Evolutionary conservation across 2,329 filamentous ascomycete species (phyloP).

Genomic region (Colletotrichum sansevieriae): DNA sequence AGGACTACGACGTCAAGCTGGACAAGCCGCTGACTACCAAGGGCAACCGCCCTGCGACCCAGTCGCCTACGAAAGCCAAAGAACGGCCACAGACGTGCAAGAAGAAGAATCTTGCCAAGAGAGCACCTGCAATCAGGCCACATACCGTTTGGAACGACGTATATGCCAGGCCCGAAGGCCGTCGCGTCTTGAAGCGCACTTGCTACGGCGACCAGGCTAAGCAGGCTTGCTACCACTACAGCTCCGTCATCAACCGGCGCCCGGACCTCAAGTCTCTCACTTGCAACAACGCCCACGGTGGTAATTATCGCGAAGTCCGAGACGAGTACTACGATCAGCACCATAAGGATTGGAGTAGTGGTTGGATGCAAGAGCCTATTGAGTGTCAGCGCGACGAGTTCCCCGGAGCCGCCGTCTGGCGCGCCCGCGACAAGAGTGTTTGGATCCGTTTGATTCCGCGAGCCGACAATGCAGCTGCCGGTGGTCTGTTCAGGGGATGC

Average conservation of each 20-base stretch:
- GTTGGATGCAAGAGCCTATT: background rate
- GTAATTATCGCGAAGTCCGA: conserved; percentile 6
- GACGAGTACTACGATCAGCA: background rate
- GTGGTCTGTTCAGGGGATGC: background rate
- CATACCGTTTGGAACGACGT: too few relatives aligned
- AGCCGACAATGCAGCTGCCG: conserved; percentile 25
- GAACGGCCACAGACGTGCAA: conserved; percentile 45
- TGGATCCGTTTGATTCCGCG: conserved; percentile 24
- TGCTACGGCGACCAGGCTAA: too few relatives aligned
- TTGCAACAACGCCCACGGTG: background rate
- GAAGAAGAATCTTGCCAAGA: background rate
- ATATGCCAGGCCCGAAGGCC: too few relatives aligned
- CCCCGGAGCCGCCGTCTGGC: conserved; percentile 4
- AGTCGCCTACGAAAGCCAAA: conserved; percentile 49
- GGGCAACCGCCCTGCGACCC: background rate
- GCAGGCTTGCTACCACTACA: too few relatives aligned
- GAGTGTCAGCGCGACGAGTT: background rate
- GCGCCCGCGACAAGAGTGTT: conserved; percentile 7
- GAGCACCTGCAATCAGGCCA: too few relatives aligned
- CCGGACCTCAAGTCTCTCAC: too few relatives aligned
- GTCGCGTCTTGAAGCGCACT: too few relatives aligned
- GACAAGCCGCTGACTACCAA: conserved; percentile 24
- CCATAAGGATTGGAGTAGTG: background rate
- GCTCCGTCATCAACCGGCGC: too few relatives aligned
- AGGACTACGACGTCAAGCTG: conserved; percentile 27